A percentile compares a stretch with the other conserved stretches of the same genome.
Evolutionary conservation across 78 protist genomes (phyloP).

Genomic region (Diacronema lutheri): DNA sequence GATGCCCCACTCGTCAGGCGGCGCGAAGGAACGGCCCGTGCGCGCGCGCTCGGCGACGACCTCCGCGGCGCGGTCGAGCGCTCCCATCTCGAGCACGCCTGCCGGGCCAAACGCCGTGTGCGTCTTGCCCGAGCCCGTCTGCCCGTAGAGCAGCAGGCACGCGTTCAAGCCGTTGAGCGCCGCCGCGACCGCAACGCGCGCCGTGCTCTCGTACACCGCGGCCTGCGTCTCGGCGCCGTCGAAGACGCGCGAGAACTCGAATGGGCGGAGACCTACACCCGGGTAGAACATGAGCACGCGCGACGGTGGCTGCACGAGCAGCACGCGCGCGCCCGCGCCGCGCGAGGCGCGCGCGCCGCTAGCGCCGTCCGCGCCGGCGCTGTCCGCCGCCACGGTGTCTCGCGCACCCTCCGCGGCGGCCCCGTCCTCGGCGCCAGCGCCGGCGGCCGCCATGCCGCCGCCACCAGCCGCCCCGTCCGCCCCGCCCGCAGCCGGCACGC

Average conservation of each 20-base stretch:
- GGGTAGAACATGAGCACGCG: conserved; percentile 6
- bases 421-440: background rate
- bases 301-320: conserved; percentile 2
- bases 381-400: background rate
- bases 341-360: background rate
- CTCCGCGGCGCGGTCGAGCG: background rate
- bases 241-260: background rate
- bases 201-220: background rate
- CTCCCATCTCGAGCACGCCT: background rate
- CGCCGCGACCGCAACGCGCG: background rate
- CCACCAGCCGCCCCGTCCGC: background rate
- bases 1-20: background rate
- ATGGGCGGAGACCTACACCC: conserved; percentile 24
- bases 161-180: background rate
- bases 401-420: background rate
- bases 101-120: background rate
- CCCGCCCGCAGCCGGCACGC: background rate
- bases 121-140: conserved; percentile 11
- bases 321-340: conserved; percentile 14
- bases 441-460: background rate
- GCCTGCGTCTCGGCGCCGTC: background rate
- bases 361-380: background rate
- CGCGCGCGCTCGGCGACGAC: background rate
- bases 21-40: background rate
- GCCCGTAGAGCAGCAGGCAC: conserved; percentile 3